These are phyloP conservation scores for Nemania diffusa DNA, from an alignment of 2,329 filamentous ascomycete genomes.

Conservation along the genomic window DNA sequence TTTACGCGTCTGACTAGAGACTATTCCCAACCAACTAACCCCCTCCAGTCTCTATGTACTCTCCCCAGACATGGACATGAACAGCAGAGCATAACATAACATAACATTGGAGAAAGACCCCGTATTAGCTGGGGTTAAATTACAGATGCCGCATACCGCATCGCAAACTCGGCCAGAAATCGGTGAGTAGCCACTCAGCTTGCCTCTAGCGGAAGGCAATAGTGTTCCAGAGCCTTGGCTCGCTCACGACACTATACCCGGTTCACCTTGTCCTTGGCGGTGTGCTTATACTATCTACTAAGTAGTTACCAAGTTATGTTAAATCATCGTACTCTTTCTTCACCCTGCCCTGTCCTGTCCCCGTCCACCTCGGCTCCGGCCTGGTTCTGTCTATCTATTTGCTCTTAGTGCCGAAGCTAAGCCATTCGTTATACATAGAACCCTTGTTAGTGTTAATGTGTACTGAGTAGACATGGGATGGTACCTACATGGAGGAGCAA, in stretches of 20 bases:
- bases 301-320: not conserved
- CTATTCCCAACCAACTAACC: not conserved
- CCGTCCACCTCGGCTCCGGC: not conserved
- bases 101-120: not conserved
- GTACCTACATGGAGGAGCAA: not conserved
- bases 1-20: not conserved
- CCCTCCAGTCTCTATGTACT: too few relatives aligned
- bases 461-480: not conserved
- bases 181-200: slow-evolving; percentile 18
- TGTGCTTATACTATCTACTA: not conserved
- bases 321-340: not conserved
- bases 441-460: not conserved
- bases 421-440: not conserved
- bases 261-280: slow-evolving; percentile 19
- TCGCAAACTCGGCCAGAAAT: slow-evolving; percentile 10
- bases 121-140: not conserved
- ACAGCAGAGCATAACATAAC: too few relatives aligned
- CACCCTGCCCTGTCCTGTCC: not conserved
- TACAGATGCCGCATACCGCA: slow-evolving; percentile 9
- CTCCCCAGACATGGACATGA: not conserved
- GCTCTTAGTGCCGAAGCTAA: not conserved
- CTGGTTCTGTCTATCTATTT: not conserved
- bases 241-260: slow-evolving; percentile 17
- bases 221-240: slow-evolving; percentile 34
- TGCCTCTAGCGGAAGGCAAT: not conserved